These are phyloP conservation scores for Solanum chacoense DNA, from an alignment of 305 asterid species.

Conservation along the genomic window DNA sequence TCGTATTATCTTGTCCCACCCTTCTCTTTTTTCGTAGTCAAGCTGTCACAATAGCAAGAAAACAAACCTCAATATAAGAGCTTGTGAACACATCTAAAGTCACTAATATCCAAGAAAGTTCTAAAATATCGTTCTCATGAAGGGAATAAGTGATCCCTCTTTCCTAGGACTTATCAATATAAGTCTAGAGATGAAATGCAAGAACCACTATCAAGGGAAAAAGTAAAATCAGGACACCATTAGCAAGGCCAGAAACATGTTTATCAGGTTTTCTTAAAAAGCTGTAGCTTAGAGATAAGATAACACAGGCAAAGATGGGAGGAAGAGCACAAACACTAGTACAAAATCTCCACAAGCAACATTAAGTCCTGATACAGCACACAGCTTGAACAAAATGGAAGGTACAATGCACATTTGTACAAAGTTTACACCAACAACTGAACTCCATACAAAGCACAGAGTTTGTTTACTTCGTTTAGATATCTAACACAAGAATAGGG, in stretches of 20 bases:
- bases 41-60: conserved; percentile 35
- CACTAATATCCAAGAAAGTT: neutral
- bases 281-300: neutral
- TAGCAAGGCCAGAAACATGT: neutral
- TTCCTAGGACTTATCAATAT: neutral
- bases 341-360: neutral
- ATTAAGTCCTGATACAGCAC: neutral
- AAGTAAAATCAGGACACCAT: neutral
- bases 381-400: neutral
- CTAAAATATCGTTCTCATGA: conserved; percentile 10
- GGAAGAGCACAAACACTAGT: neutral
- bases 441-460: neutral
- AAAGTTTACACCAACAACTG: neutral
- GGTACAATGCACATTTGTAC: neutral
- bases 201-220: neutral
- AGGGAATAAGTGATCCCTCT: neutral
- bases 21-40: conserved; percentile 66
- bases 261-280: neutral
- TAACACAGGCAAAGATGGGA: neutral
- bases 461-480: neutral
- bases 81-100: conserved; percentile 1
- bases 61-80: neutral
- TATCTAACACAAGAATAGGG: neutral
- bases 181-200: neutral
- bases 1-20: conserved; percentile 45